Conservation (phyloP, 2,329 filamentous ascomycete species). For the Verticillium klebahnii region DNA sequence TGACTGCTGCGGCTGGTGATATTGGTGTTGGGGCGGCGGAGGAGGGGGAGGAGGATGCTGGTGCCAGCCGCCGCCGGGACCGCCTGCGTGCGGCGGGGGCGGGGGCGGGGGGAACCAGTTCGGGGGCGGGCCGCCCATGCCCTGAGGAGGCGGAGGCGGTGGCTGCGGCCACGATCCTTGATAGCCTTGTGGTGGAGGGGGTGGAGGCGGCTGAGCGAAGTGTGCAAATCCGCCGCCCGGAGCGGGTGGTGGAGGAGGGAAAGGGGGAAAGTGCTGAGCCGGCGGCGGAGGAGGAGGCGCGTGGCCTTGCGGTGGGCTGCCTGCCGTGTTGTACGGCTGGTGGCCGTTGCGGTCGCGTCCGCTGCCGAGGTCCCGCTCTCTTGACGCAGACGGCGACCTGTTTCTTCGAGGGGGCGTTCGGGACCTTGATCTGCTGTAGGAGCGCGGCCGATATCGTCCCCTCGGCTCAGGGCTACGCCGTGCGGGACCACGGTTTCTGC, state of each 20-base stretch:
- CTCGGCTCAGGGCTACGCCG: background rate
- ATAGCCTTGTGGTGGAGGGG: slow-evolving; percentile 32
- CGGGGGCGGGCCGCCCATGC: slow-evolving; percentile 8
- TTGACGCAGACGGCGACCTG: slow-evolving; percentile 12
- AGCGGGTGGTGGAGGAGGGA: slow-evolving; percentile 14
- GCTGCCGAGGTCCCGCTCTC: slow-evolving; percentile 11
- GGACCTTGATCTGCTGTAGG: slow-evolving; percentile 20
- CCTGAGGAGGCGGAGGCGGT: slow-evolving; percentile 28
- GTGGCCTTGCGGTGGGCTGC: background rate
- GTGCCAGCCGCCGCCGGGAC: slow-evolving; percentile 5
- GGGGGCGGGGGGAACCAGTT: slow-evolving; percentile 12
- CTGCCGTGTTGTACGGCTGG: background rate
- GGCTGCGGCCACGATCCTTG: slow-evolving; percentile 36
- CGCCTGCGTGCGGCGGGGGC: slow-evolving; percentile 2
- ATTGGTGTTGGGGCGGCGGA: slow-evolving; percentile 3
- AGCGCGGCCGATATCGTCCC: slow-evolving; percentile 12
- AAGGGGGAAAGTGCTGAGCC: slow-evolving; percentile 12
- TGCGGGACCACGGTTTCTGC: slow-evolving; percentile 7
- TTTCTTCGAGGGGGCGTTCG: slow-evolving; percentile 15
- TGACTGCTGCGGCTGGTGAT: background rate
- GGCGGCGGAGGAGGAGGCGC: slow-evolving; percentile 17
- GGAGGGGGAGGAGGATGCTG: slow-evolving; percentile 6
- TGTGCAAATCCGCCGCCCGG: slow-evolving; percentile 10
- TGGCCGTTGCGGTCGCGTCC: slow-evolving; percentile 5
- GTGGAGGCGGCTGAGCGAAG: slow-evolving; percentile 24